Conservation (phyloP, 176 grass and related monocot species). For the Melocanna baccifera region DNA sequence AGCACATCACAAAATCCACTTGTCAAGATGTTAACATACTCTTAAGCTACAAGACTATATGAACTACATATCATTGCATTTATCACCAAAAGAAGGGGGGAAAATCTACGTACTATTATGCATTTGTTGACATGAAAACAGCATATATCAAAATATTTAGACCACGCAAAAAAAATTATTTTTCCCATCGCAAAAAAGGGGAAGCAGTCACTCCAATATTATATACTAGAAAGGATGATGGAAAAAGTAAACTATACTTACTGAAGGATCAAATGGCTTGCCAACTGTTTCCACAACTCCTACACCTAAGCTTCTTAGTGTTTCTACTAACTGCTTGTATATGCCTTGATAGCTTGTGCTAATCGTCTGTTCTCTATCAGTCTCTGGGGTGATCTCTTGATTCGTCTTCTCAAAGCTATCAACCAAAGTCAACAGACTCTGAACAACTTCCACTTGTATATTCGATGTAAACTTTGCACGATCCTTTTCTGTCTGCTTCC, state of each 20-base stretch:
- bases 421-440: constrained; percentile 46
- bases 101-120: too few relatives aligned
- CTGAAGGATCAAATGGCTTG: constrained; percentile 93
- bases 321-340: constrained; percentile 90
- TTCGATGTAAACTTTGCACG: constrained; percentile 77
- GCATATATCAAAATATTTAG: too few relatives aligned
- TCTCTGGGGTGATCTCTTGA: constrained; percentile 53
- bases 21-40: background rate
- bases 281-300: constrained; percentile 82
- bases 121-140: background rate
- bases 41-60: background rate
- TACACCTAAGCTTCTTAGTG: constrained; percentile 83
- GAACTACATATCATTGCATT: background rate
- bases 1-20: background rate
- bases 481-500: constrained; percentile 83
- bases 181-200: too few relatives aligned
- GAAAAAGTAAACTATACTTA: constrained; percentile 43
- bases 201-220: background rate
- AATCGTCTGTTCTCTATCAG: constrained; percentile 72
- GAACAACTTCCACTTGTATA: constrained; percentile 71
- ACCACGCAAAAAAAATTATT: too few relatives aligned
- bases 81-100: too few relatives aligned
- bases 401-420: constrained; percentile 90
- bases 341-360: constrained; percentile 71
- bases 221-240: background rate